phyloP scores from a whole-genome alignment of 495 filamentous ascomycete genomes.

The Annulohypoxylon stygium region DNA sequence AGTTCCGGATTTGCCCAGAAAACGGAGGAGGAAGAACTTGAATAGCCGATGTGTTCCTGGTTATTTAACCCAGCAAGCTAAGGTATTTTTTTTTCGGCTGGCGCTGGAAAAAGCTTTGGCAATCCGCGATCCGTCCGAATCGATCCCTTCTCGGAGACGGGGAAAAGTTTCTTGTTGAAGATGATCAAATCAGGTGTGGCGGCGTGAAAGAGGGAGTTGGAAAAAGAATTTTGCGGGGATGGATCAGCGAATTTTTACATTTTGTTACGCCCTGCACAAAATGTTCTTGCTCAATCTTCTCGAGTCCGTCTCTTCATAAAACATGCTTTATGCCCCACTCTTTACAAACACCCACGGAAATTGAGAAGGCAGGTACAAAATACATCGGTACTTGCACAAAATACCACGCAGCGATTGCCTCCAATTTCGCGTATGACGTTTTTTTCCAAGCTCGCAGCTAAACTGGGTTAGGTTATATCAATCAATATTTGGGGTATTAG shows the following conservation, averaged over 20 bases:
- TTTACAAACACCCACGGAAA: slow-evolving; percentile 6
- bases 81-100: slow-evolving; percentile 34
- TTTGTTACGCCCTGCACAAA: background rate
- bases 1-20: slow-evolving; percentile 48
- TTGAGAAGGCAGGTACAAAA: slow-evolving; percentile 1
- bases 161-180: slow-evolving; percentile 47
- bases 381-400: background rate
- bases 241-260: slow-evolving; percentile 22
- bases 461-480: background rate
- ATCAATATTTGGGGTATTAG: background rate
- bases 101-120: slow-evolving; percentile 3
- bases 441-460: background rate
- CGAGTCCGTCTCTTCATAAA: background rate
- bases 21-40: slow-evolving; percentile 53
- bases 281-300: background rate
- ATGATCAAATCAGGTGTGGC: slow-evolving; percentile 45
- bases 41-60: slow-evolving; percentile 44
- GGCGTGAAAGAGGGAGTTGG: slow-evolving; percentile 46
- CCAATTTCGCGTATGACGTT: background rate
- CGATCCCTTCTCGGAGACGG: slow-evolving; percentile 45
- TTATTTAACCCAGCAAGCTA: slow-evolving; percentile 39
- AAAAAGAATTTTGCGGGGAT: slow-evolving; percentile 54
- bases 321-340: background rate
- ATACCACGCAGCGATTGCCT: background rate
- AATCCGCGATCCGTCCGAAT: slow-evolving; percentile 25